Base-by-base conservation (phyloP, 2,329 filamentous ascomycete genomes). In the Diplocarpon rosae region DNA sequence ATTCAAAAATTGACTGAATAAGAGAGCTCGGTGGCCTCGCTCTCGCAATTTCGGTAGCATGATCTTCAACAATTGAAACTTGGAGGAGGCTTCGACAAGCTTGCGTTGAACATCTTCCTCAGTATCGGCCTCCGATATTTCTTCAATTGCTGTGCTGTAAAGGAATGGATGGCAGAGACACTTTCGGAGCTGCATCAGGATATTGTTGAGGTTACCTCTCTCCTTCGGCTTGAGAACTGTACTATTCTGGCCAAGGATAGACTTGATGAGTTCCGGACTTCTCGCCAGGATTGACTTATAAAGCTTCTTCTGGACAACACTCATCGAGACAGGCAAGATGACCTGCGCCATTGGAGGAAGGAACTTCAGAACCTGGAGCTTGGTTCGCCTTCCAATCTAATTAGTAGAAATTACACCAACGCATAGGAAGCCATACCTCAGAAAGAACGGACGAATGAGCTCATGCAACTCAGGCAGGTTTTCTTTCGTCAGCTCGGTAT, bases 81-180 rank as follows among this genome's bases (percentile, higher is more conserved):
- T 98, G 1, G 85, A 78, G 5, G 88, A 93, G 0, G 93, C 93
- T 57, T 95, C 89, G 1, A 98, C 76, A 2, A 98, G 71, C 57
- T 94, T 95, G 20, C 79, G 78, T 58, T 89, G 80, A 34, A 84
- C 74, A 16, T 42, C 39, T 15, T 42, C 20, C 3, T 79, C 69
- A 6, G 68, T 68, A 1, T 73, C 63, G 43, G 81, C 71, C 1
- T 79, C 69, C 1, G 74, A 75, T 38, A 78, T 78, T 62, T 98
- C 92, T 64, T 98, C 93, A 46, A 98, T 92, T 16, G 84, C 81
- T 33, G 78, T 72, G 57, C 80, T 95, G 69, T 95, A 98, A 39
- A 96, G 80, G 60, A 96, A 98, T 0, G 93, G 92, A 63, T 98
- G 93, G 52, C 90, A 95, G 1, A 98, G 71, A 52, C 87, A 94